phyloP scores from a whole-genome alignment of 1,284 basidiomycete species.

The Ustilago xerochloae region DNA sequence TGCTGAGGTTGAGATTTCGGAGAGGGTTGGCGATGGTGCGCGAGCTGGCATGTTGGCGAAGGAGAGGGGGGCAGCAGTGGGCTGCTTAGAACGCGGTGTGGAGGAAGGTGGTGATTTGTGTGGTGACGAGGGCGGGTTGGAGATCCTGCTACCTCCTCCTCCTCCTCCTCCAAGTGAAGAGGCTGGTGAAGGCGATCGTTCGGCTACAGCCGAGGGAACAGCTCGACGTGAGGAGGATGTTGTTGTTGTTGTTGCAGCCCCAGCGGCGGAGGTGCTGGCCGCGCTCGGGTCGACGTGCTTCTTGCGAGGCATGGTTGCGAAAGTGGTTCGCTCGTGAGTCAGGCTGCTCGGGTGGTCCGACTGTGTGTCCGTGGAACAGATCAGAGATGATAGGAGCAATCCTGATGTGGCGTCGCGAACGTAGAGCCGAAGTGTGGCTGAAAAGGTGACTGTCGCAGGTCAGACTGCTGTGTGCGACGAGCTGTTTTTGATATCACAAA shows the following conservation, averaged over 20 bases:
- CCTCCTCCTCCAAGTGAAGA: slow-evolving; percentile 34
- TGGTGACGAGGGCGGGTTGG: slow-evolving; percentile 40
- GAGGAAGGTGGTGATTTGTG: slow-evolving; percentile 38
- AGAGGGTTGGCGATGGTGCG: slow-evolving; percentile 32
- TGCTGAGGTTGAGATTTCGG: slow-evolving; percentile 58
- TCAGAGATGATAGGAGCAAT: too few species aligned
- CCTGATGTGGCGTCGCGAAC: background rate
- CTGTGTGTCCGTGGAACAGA: background rate
- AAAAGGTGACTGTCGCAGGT: slow-evolving; percentile 3
- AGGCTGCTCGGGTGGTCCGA: background rate
- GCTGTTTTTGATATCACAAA: too few species aligned
- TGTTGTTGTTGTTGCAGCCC: slow-evolving; percentile 7
- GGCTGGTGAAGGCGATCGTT: slow-evolving; percentile 37
- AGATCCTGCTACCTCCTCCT: slow-evolving; percentile 15
- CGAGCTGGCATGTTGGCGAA: slow-evolving; percentile 17
- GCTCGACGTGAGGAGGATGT: slow-evolving; percentile 23
- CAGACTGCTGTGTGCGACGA: background rate
- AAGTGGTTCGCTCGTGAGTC: background rate
- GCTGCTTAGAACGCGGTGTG: background rate
- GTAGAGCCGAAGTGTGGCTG: slow-evolving; percentile 4
- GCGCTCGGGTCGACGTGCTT: slow-evolving; percentile 15
- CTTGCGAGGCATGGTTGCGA: slow-evolving; percentile 30
- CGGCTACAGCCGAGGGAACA: slow-evolving; percentile 10
- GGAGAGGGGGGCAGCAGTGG: background rate
- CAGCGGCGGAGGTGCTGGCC: slow-evolving; percentile 11